Base-by-base conservation (phyloP, 208 protist genomes). In the Trypanosoma mega region DNA sequence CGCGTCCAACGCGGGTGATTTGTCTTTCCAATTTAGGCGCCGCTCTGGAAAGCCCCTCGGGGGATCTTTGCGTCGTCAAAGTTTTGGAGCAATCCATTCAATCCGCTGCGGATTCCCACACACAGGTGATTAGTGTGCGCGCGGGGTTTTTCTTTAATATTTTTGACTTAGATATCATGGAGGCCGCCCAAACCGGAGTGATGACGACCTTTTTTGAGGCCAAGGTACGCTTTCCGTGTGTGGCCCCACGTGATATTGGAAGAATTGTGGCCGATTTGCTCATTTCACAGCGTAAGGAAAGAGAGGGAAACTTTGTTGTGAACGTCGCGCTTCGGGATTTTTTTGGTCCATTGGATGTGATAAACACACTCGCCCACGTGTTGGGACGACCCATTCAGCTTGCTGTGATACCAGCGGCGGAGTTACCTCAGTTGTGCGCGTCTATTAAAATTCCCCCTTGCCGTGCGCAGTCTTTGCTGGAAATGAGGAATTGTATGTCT, bases 61-160 rank as follows among this genome's bases (percentile, higher is more conserved):
- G 44, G 21, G 44, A 48, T 6, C n/a, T 48, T 20, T 48, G 21
- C 1, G 9, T 48, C 14, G 21, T 23, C 11, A 23, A 23, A 7
- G 44, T 29, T 29, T n/a, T 48, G 27, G 44, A 48, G 9, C 21
- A 48, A 29, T 18, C n/a, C 27, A 48, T 48, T 3, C 21, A 2
- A 24, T 7, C 12, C 27, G 44, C 44, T 2, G 44, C 18, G 14
- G 44, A 48, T 24, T 14, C 21, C 9, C 27, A 1, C 27, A 23
- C 27, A 48, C 21, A 48, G 44, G 44, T 48, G 4, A 23, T 48
- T 48, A 29, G 18, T n/a, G 27, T 48, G 14, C 44, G 44, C 14
- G 21, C 44, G 21, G 44, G 44, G 8, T 48, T 29, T n/a, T 48
- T 48, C 27, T 48, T 48, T n/a, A 48, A 23, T 48, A 48, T 29